Evolutionary conservation across 2,329 filamentous ascomycete genomes (phyloP).

Genomic region (Fusarium sp.): DNA sequence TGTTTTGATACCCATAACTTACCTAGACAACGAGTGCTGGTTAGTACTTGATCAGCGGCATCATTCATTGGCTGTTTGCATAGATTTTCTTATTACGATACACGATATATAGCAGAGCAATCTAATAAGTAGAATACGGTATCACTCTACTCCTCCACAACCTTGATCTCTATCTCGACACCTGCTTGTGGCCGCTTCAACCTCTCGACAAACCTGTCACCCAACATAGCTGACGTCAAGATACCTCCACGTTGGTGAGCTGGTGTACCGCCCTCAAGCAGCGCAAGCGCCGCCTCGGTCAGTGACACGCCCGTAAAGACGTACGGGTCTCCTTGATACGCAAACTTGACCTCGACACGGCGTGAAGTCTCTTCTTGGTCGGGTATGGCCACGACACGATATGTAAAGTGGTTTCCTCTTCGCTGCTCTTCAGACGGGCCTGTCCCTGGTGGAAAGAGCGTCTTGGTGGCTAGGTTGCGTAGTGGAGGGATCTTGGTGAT

Average conservation of each 20-base stretch:
- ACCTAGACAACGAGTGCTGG: conserved; percentile 26
- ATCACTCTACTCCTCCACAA: not conserved
- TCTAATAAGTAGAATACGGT: not conserved
- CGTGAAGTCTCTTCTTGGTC: conserved; percentile 1
- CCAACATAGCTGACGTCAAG: conserved; percentile 33
- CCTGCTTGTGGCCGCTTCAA: conserved; percentile 15
- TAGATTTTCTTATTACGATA: conserved; percentile 25
- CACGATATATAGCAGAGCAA: conserved; percentile 9
- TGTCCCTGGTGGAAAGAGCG: conserved; percentile 30
- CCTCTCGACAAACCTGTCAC: conserved; percentile 23
- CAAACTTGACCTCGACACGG: conserved; percentile 24
- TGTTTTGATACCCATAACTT: conserved; percentile 41
- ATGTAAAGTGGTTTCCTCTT: conserved; percentile 20
- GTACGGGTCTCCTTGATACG: conserved; percentile 32
- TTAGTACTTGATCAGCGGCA: conserved; percentile 5
- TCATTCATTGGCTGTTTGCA: conserved; percentile 1
- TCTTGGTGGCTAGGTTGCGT: conserved; percentile 15
- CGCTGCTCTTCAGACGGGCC: conserved; percentile 27
- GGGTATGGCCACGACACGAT: conserved; percentile 26
- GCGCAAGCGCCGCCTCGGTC: conserved; percentile 32
- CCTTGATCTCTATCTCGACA: conserved; percentile 22
- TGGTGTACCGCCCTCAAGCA: conserved; percentile 22
- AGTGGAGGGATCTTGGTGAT: conserved; percentile 19
- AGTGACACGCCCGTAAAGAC: conserved; percentile 33
- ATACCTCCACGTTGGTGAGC: conserved; percentile 31